phyloP scores from a whole-genome alignment of 163 green algal genomes.

The Coccomyxa subellipsoidea region DNA sequence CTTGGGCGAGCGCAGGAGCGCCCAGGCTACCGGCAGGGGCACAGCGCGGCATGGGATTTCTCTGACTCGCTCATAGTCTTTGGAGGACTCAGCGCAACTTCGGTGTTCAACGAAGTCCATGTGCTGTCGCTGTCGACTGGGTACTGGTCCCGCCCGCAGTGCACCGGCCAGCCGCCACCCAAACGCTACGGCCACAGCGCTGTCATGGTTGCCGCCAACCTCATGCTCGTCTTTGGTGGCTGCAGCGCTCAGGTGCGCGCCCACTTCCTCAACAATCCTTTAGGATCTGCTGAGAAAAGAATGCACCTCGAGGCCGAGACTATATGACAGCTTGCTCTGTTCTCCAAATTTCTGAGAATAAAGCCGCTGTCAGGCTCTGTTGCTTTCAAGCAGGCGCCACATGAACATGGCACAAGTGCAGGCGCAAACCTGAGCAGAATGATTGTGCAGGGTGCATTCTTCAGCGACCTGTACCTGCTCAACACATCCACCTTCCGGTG shows the following conservation, averaged over 20 bases:
- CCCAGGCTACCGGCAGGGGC: conserved; percentile 42
- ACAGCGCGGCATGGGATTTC: conserved; percentile 51
- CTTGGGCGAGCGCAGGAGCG: conserved; percentile 7
- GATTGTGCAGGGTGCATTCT: conserved; percentile 34
- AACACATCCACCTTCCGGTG: conserved; percentile 49
- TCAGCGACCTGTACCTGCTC: conserved; percentile 53
- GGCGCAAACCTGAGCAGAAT: too few relatives aligned
- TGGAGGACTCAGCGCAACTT: conserved; percentile 39
- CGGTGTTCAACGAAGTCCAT: conserved; percentile 38
- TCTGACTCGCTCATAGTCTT: conserved; percentile 53
- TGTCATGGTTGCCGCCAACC: conserved; percentile 28
- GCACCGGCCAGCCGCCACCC: conserved; percentile 33
- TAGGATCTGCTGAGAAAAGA: too few relatives aligned
- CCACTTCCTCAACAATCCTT: too few relatives aligned
- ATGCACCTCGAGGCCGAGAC: too few relatives aligned
- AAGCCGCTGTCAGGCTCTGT: too few relatives aligned
- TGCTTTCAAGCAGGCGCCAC: too few relatives aligned
- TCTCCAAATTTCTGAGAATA: too few relatives aligned
- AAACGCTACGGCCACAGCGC: conserved; percentile 51
- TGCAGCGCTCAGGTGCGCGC: conserved; percentile 28
- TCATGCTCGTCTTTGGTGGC: conserved; percentile 62
- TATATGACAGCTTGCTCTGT: too few relatives aligned
- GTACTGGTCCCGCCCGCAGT: conserved; percentile 21
- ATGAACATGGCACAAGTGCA: too few relatives aligned
- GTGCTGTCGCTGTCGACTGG: conserved; percentile 46